Conservation (phyloP, 768 basidiomycete genomes). For the Terana coerulea region DNA sequence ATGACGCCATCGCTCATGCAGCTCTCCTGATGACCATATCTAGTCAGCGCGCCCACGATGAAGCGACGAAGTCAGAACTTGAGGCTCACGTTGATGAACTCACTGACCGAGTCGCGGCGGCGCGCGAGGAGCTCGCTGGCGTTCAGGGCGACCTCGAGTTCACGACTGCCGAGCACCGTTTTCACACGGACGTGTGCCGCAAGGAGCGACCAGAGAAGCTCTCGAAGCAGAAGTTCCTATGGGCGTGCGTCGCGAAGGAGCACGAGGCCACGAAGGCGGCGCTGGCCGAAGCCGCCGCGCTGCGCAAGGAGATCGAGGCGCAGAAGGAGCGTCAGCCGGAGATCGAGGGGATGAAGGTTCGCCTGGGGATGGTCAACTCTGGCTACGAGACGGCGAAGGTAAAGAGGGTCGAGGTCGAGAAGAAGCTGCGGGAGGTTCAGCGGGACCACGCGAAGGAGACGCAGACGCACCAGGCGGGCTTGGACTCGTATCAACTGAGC, state of each 20-base stretch:
- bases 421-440: not conserved
- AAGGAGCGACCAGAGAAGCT: too few species aligned
- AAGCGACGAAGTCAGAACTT: not conserved
- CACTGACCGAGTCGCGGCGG: not conserved
- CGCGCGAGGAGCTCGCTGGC: not conserved
- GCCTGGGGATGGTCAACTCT: not conserved
- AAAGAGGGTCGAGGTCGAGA: not conserved
- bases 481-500: not conserved
- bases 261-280: not conserved
- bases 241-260: too few species aligned
- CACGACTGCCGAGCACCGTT: not conserved
- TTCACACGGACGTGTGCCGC: not conserved
- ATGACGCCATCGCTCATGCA: not conserved
- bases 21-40: not conserved
- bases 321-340: not conserved
- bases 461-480: not conserved
- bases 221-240: too few species aligned
- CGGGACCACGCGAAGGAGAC: not conserved
- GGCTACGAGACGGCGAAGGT: not conserved
- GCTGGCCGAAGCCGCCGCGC: not conserved
- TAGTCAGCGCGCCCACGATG: not conserved
- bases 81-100: not conserved
- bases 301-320: not conserved
- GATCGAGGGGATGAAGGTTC: too few species aligned
- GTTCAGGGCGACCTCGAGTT: not conserved